Evolutionary conservation across 176 grass and related monocot genomes (phyloP).

Genomic region (Carex cristatella): DNA sequence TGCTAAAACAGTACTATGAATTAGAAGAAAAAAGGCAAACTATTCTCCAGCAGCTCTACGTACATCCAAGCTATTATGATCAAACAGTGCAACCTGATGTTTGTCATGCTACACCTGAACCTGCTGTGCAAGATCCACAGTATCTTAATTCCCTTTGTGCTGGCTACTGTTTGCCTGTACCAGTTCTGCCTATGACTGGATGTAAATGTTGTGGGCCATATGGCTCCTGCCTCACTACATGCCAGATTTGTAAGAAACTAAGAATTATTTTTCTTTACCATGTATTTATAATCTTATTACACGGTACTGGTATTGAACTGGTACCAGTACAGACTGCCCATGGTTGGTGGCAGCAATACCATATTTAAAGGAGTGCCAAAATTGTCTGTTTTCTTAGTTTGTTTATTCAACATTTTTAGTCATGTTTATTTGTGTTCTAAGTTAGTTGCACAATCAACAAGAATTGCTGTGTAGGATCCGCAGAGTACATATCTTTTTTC

Average conservation of each 20-base stretch:
- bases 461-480: background rate
- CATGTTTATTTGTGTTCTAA: background rate
- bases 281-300: background rate
- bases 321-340: background rate
- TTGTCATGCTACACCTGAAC: slow-evolving; percentile 28
- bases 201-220: slow-evolving; percentile 25
- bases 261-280: slow-evolving; percentile 17
- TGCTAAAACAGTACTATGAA: slow-evolving; percentile 68
- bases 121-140: slow-evolving; percentile 25
- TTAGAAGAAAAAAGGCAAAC: slow-evolving; percentile 68
- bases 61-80: slow-evolving; percentile 53
- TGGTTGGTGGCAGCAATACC: background rate
- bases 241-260: slow-evolving; percentile 38
- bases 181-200: slow-evolving; percentile 48
- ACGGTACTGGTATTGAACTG: background rate
- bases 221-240: slow-evolving; percentile 34
- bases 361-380: background rate
- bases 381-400: background rate
- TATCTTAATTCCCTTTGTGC: slow-evolving; percentile 32
- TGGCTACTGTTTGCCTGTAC: slow-evolving; percentile 41
- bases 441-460: background rate
- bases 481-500: background rate
- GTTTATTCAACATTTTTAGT: background rate
- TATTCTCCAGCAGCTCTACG: slow-evolving; percentile 65
- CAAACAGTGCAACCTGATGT: slow-evolving; percentile 35